Conservation (phyloP, 2,329 filamentous ascomycete species). For the Elsinoe australis region DNA sequence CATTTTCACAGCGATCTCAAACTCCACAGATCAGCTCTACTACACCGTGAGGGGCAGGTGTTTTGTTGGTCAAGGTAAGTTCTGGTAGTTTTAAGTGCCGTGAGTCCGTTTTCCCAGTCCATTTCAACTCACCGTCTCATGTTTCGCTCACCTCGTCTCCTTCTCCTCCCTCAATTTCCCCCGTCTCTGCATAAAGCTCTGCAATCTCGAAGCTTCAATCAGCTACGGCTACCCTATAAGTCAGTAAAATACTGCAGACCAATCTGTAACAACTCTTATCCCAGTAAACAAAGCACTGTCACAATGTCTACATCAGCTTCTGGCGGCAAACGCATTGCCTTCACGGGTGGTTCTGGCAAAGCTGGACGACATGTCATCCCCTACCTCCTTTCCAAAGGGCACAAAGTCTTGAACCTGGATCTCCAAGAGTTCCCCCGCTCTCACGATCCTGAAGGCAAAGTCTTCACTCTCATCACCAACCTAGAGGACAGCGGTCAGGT, state of each 20-base stretch:
- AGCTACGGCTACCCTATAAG: too few relatives aligned
- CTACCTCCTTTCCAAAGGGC: conserved; percentile 44
- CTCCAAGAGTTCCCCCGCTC: conserved; percentile 36
- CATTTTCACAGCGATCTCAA: conserved; percentile 12
- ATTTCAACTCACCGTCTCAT: too few relatives aligned
- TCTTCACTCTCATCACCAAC: conserved; percentile 50
- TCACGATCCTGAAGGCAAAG: conserved; percentile 29
- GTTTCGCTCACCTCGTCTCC: too few relatives aligned
- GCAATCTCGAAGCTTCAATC: too few relatives aligned
- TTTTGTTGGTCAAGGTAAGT: conserved; percentile 7
- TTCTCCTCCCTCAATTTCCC: conserved; percentile 10
- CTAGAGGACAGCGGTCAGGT: conserved; percentile 50
- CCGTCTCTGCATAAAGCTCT: not conserved
- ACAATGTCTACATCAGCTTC: not conserved
- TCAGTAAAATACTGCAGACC: too few relatives aligned
- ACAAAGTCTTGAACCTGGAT: conserved; percentile 51
- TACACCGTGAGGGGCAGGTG: conserved; percentile 11
- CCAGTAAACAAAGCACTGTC: not conserved
- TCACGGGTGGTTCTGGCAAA: conserved; percentile 51
- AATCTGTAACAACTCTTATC: too few relatives aligned
- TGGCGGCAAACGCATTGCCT: conserved; percentile 40
- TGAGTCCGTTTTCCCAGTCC: not conserved
- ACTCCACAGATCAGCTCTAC: conserved; percentile 11
- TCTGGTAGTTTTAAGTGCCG: conserved; percentile 2
- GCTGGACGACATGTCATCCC: conserved; percentile 50